Evolutionary conservation across 768 basidiomycete species (phyloP).

Genomic region (Lactarius deliciosus): DNA sequence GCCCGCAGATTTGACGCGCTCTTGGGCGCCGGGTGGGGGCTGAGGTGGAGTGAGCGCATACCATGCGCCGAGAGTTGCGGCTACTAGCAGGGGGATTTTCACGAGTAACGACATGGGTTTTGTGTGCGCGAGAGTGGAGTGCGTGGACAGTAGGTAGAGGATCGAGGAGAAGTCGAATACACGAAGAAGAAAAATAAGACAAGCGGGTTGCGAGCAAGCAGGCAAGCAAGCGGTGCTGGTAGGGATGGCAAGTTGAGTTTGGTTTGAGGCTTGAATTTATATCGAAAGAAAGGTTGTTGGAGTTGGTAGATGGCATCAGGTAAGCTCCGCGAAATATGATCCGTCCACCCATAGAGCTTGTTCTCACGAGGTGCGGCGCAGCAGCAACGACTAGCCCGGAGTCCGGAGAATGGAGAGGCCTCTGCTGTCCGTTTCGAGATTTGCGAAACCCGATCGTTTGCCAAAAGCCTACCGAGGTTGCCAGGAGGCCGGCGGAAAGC

Average conservation of each 20-base stretch:
- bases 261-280: neutral
- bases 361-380: constrained; percentile 11
- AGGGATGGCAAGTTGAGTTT: neutral
- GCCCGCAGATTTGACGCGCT: constrained; percentile 21
- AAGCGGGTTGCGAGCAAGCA: neutral
- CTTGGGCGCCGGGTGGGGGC: constrained; percentile 16
- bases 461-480: neutral
- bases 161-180: neutral
- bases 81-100: constrained; percentile 18
- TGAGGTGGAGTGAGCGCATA: constrained; percentile 28
- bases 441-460: neutral
- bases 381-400: neutral
- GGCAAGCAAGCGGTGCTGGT: neutral
- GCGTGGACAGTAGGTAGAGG: neutral
- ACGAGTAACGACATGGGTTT: constrained; percentile 16
- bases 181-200: neutral
- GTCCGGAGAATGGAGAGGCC: constrained; percentile 9
- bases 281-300: neutral
- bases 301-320: neutral
- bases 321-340: constrained; percentile 15
- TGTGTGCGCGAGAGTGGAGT: neutral
- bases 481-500: constrained; percentile 14
- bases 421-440: neutral
- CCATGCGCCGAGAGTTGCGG: constrained; percentile 21
- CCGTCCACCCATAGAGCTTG: neutral